Base-by-base conservation (phyloP, 2,329 filamentous ascomycete genomes). In the Paraphaeosphaeria minitans region DNA sequence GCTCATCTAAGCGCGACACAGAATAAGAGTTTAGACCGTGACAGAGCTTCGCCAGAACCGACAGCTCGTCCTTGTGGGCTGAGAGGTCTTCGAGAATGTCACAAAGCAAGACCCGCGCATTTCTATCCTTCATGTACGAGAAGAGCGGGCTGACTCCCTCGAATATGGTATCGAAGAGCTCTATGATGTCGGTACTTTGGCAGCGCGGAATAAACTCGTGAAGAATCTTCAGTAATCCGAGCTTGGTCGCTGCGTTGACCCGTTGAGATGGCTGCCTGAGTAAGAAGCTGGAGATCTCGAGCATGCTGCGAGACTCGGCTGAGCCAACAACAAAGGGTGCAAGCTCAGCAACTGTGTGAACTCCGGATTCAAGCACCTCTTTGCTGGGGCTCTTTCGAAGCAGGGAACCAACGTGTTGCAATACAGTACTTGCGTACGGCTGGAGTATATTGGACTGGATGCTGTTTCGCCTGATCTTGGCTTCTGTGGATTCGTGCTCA, bases 91-190 rank as follows among this genome's bases (percentile, higher is more conserved):
- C 77, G 8, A 98, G 79, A 3, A 96, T 89, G 46, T 87, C 83
- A 16, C 90, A 90, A 29, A 98, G 79, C 0, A 91, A 83, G 61
- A 88, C 83, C 55, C 95, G 85, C 70, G 92, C 96, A 45, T 86
- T 80, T 45, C 88, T 85, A 74, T 98, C 93, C 67, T 88, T 91
- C 80, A 98, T 94, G 73, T 93, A 97, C 55, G 92, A 91, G 72
- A 97, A 98, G 35, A 98, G 84, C 0, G 91, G 88, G 4, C 91
- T 89, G 10, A 95, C 78, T 0, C 91, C 91, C 47, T 86, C 82
- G 72, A 90, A 96, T 0, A 96, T 85, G 37, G 85, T 83, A 46
- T 83, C 79, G 50, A 86, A 86, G 16, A 94, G 78, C 24, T 83
- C 81, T 6, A 77, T 69, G 50, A 90, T 83, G 59, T 84, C 81